Percentiles rank a stretch among this genome's conserved stretches.
These are phyloP conservation scores for Aspergillus jensenii DNA, from an alignment of 2,329 filamentous ascomycete genomes.

Conservation along the genomic window DNA sequence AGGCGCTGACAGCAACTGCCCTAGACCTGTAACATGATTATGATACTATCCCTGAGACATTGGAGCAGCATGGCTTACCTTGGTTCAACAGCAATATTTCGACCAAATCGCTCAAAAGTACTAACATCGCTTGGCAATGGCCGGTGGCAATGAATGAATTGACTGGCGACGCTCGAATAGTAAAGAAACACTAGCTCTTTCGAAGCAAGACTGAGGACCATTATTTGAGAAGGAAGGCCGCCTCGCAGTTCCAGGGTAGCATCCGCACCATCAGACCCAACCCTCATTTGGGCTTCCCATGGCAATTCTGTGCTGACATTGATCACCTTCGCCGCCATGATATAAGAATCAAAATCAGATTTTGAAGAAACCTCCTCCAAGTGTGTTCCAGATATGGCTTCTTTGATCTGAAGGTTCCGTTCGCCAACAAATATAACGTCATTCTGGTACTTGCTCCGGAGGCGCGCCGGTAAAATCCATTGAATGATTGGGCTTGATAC, in stretches of 20 bases:
- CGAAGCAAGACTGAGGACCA: slow-evolving; percentile 73
- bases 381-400: slow-evolving; percentile 64
- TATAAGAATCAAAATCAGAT: slow-evolving; percentile 73
- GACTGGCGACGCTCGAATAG: slow-evolving; percentile 50
- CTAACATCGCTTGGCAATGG: slow-evolving; percentile 59
- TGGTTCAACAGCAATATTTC: slow-evolving; percentile 76
- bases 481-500: slow-evolving; percentile 73
- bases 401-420: slow-evolving; percentile 75
- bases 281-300: slow-evolving; percentile 32
- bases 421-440: slow-evolving; percentile 88
- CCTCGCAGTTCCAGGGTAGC: slow-evolving; percentile 16
- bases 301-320: slow-evolving; percentile 53
- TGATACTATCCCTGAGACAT: background rate
- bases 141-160: slow-evolving; percentile 63
- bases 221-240: slow-evolving; percentile 70
- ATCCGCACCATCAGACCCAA: slow-evolving; percentile 14
- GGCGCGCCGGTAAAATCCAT: slow-evolving; percentile 75
- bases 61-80: slow-evolving; percentile 50
- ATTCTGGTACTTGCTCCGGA: slow-evolving; percentile 68
- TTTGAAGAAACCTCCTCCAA: slow-evolving; percentile 76
- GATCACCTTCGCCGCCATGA: slow-evolving; percentile 76
- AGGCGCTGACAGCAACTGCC: slow-evolving; percentile 66
- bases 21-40: slow-evolving; percentile 43
- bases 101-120: slow-evolving; percentile 56
- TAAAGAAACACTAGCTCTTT: slow-evolving; percentile 77